Conservation (phyloP, 305 asterid species). For the Rubia tinctorum region DNA sequence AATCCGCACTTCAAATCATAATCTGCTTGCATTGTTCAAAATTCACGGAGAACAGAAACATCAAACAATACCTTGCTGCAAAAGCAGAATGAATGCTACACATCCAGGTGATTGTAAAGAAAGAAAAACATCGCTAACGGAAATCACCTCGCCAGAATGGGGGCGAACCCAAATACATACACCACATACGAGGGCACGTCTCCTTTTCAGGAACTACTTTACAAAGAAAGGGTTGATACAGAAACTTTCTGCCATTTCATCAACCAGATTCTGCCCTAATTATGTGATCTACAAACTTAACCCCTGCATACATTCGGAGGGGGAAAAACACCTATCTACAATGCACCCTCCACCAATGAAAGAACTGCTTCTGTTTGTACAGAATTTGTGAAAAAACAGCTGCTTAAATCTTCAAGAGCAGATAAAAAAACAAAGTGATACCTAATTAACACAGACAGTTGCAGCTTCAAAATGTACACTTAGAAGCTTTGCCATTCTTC, state of each 20-base stretch:
- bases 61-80: too few species aligned
- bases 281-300: slow-evolving; percentile 6
- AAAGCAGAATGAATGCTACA: too few species aligned
- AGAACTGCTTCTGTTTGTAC: not conserved
- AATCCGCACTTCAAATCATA: not conserved
- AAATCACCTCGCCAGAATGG: slow-evolving; percentile 20
- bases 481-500: slow-evolving; percentile 31
- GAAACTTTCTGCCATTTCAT: not conserved
- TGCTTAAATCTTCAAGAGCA: not conserved
- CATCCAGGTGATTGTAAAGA: not conserved
- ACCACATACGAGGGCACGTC: not conserved
- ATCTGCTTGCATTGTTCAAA: not conserved
- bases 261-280: slow-evolving; percentile 12
- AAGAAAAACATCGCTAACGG: not conserved
- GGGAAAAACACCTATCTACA: slow-evolving; percentile 1
- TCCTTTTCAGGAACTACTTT: not conserved
- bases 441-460: not conserved
- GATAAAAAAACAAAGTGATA: not conserved
- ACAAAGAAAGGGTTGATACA: slow-evolving; percentile 3
- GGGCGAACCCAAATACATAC: slow-evolving; percentile 17
- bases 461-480: slow-evolving; percentile 22
- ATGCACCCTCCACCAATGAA: not conserved
- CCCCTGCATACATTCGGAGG: slow-evolving; percentile 5
- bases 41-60: not conserved
- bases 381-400: slow-evolving; percentile 1